These are phyloP conservation scores for Podila clonocystis DNA, from an alignment of 192 early-diverging fungal genomes.

Conservation along the genomic window DNA sequence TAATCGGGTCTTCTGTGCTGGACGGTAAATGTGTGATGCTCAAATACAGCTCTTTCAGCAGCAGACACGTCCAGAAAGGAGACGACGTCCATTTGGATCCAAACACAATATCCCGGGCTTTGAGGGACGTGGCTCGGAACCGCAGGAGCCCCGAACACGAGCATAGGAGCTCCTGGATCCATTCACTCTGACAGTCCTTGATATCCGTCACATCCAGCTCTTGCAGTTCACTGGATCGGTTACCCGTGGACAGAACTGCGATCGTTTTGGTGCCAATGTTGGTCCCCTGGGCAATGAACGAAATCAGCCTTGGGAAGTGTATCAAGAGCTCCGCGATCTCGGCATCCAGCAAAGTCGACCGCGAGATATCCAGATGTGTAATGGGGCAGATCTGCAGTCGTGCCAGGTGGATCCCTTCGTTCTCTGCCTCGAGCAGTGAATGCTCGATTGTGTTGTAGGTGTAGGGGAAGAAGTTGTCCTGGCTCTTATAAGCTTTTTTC, in stretches of 20 bases:
- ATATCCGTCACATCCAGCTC: slow-evolving; percentile 18
- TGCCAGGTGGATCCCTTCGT: neutral
- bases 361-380: slow-evolving; percentile 24
- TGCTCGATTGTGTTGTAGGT: neutral
- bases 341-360: slow-evolving; percentile 13
- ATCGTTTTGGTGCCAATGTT: neutral
- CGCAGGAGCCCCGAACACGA: slow-evolving; percentile 11
- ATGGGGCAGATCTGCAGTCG: neutral
- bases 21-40: slow-evolving; percentile 5
- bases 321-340: slow-evolving; percentile 17
- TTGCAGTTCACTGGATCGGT: neutral
- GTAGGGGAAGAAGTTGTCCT: neutral
- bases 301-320: neutral
- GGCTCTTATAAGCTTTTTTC: neutral
- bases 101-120: neutral
- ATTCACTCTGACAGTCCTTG: neutral
- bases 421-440: neutral
- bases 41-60: slow-evolving; percentile 15
- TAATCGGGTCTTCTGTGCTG: neutral
- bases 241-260: neutral
- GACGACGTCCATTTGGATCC: neutral
- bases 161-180: slow-evolving; percentile 14
- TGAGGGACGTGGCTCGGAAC: slow-evolving; percentile 15
- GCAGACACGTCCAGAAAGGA: slow-evolving; percentile 13
- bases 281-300: slow-evolving; percentile 11